Percentiles rank a stretch among this genome's conserved stretches.
phyloP scores from a whole-genome alignment of 148 eudicot species.

The Rhododendron kiyosumense region DNA sequence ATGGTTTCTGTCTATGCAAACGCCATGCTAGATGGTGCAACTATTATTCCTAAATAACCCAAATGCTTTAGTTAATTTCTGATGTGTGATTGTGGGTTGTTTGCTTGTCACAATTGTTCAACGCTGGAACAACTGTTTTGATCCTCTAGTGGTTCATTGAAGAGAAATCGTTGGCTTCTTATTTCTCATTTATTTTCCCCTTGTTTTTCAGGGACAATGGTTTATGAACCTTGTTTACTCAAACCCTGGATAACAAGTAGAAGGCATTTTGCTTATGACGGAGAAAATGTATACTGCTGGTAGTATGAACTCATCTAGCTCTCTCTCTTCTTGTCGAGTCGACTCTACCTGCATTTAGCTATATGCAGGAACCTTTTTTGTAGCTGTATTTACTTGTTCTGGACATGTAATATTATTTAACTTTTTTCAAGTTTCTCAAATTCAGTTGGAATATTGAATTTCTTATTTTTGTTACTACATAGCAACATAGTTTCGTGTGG shows the following conservation, averaged over 20 bases:
- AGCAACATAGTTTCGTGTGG: background rate
- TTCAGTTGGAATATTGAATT: background rate
- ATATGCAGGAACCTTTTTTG: background rate
- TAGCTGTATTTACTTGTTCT: background rate
- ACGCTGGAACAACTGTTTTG: background rate
- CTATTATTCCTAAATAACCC: background rate
- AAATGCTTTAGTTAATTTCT: background rate
- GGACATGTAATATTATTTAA: background rate
- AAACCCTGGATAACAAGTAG: background rate
- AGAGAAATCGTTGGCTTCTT: background rate
- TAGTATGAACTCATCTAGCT: background rate
- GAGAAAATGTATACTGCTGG: background rate
- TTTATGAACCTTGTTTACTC: background rate
- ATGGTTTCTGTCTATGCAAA: background rate
- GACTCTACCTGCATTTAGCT: background rate
- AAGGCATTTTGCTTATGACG: background rate
- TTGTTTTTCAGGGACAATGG: background rate
- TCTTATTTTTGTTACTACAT: background rate
- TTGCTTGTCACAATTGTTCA: background rate
- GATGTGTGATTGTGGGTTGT: background rate
- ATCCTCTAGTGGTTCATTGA: background rate
- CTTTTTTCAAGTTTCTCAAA: background rate
- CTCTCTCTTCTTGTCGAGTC: background rate
- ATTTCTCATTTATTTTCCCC: background rate
- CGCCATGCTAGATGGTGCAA: background rate